These are phyloP conservation scores for Trifolium subterraneum DNA, from an alignment of 306 rosid species.

Conservation along the genomic window DNA sequence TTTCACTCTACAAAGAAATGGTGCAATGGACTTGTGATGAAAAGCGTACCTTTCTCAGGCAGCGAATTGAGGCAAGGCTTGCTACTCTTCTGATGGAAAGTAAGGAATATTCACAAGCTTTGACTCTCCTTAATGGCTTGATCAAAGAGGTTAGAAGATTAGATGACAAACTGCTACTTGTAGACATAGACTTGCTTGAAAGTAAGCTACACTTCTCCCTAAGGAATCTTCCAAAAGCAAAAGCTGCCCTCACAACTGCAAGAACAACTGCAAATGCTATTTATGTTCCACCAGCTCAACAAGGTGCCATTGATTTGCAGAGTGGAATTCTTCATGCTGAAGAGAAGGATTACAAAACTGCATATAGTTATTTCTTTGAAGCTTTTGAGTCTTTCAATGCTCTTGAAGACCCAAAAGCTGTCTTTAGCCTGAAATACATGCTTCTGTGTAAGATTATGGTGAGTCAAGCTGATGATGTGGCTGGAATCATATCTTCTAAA, in stretches of 20 bases:
- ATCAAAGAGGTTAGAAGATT: conserved; percentile 94
- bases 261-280: conserved; percentile 96
- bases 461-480: conserved; percentile 90
- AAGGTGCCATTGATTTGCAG: conserved; percentile 92
- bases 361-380: conserved; percentile 91
- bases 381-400: conserved; percentile 96
- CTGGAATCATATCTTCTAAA: conserved; percentile 85
- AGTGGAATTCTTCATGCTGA: conserved; percentile 97
- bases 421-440: conserved; percentile 94
- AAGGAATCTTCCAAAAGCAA: conserved; percentile 94
- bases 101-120: conserved; percentile 89
- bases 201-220: conserved; percentile 90
- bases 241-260: conserved; percentile 95
- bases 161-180: conserved; percentile 95
- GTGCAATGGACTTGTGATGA: conserved; percentile 93
- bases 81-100: conserved; percentile 91
- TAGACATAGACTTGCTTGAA: conserved; percentile 92
- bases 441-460: conserved; percentile 90
- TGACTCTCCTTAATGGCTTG: conserved; percentile 76
- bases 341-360: conserved; percentile 94
- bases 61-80: conserved; percentile 94
- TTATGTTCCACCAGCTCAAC: conserved; percentile 96
- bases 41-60: conserved; percentile 89
- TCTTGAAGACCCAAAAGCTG: conserved; percentile 91
- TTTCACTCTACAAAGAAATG: conserved; percentile 90